These are phyloP conservation scores for Zea mays DNA, from an alignment of 176 grass and related monocot species.

Conservation along the genomic window Zm-B73-REFERENCE-NAM-5.0 NC_050099.1:183549501-183550000, in stretches of 20 bases:
- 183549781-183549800: background rate
- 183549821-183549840: conserved; percentile 58
- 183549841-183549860: conserved; percentile 31
- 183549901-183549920: conserved; percentile 77
- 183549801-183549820: conserved; percentile 15
- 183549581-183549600: too few relatives aligned
- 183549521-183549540: conserved; percentile 26
- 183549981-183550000: conserved; percentile 98
- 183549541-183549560: background rate
- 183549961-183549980: conserved; percentile 77
- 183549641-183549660: conserved; percentile 9
- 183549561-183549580: too few relatives aligned
- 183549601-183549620: too few relatives aligned
- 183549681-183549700: background rate
- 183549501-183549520: conserved; percentile 14
- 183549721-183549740: background rate
- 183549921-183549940: conserved; percentile 85
- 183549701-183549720: conserved; percentile 11
- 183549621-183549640: background rate
- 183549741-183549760: background rate
- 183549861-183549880: conserved; percentile 43
- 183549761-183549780: background rate
- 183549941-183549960: conserved; percentile 70
- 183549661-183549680: background rate
- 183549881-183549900: conserved; percentile 66